Evolutionary conservation across 228 moss, liverwort and hornwort species (phyloP).

Genomic region (Sphagnum fallax): DNA sequence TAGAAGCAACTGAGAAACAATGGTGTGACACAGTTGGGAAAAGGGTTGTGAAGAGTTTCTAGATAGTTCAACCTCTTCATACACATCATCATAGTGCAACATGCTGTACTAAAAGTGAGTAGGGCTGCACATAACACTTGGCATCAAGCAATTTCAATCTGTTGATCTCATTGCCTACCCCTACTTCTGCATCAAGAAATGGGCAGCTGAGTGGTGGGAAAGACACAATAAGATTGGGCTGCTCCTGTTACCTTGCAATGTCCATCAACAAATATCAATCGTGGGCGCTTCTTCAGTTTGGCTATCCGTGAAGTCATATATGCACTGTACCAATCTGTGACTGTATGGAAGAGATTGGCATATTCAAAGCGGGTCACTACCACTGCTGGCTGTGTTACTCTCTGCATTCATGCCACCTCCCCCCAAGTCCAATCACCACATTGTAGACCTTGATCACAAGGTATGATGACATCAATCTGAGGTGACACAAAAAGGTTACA

Average conservation of each 20-base stretch:
- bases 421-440: not conserved
- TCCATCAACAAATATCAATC: conserved; percentile 73
- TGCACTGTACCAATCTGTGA: conserved; percentile 95
- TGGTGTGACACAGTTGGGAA: not conserved
- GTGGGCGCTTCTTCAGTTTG: conserved; percentile 64
- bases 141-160: too few relatives aligned
- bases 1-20: not conserved
- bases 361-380: conserved; percentile 91
- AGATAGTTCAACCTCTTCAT: too few relatives aligned
- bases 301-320: conserved; percentile 78
- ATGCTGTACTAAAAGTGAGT: too few relatives aligned
- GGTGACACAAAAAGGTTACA: not conserved
- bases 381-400: conserved; percentile 64
- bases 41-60: too few relatives aligned
- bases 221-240: too few relatives aligned
- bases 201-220: too few relatives aligned
- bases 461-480: not conserved
- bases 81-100: too few relatives aligned
- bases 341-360: conserved; percentile 93
- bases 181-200: too few relatives aligned
- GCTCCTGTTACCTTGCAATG: conserved; percentile 67
- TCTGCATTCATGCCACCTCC: conserved; percentile 43
- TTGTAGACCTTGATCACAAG: not conserved
- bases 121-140: too few relatives aligned
- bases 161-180: too few relatives aligned